Percentiles rank a stretch among this genome's conserved stretches.
phyloP scores from a whole-genome alignment of 2,329 filamentous ascomycete genomes.

The Chaetothyriales sp. region DNA sequence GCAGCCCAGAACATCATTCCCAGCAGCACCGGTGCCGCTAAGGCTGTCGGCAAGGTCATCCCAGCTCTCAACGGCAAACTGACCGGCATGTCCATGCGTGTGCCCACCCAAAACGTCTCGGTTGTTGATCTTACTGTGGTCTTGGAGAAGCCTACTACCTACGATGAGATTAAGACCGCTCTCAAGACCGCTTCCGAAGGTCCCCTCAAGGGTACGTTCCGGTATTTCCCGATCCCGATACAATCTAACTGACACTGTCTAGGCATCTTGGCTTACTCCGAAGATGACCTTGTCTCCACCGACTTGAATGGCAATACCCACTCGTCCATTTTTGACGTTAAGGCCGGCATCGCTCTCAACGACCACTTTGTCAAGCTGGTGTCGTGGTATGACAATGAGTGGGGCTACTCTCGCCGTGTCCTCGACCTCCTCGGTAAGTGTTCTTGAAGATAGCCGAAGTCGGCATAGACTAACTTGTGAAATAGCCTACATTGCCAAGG shows the following conservation, averaged over 20 bases:
- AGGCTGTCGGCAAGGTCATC: slow-evolving; percentile 99
- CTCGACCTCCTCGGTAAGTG: slow-evolving; percentile 52
- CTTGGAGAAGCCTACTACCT: slow-evolving; percentile 65
- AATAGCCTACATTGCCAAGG: slow-evolving; percentile 62
- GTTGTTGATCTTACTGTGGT: slow-evolving; percentile 95
- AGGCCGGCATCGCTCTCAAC: slow-evolving; percentile 98
- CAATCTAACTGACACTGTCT: slow-evolving; percentile 16
- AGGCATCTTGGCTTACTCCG: slow-evolving; percentile 87
- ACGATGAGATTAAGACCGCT: slow-evolving; percentile 79
- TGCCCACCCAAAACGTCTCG: slow-evolving; percentile 96
- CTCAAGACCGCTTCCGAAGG: slow-evolving; percentile 79
- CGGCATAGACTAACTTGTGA: slow-evolving; percentile 18
- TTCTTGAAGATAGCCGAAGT: slow-evolving; percentile 5
- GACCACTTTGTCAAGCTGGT: slow-evolving; percentile 98
- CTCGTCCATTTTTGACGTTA: slow-evolving; percentile 98
- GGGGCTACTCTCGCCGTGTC: slow-evolving; percentile 96
- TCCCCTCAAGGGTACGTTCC: slow-evolving; percentile 62
- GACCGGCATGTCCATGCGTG: slow-evolving; percentile 99
- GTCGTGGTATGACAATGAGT: slow-evolving; percentile 99
- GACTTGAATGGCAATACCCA: slow-evolving; percentile 84
- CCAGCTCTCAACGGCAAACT: slow-evolving; percentile 97
- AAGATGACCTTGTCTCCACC: slow-evolving; percentile 89
- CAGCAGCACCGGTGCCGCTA: slow-evolving; percentile 96
- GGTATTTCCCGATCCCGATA: background rate
- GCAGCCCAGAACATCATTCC: slow-evolving; percentile 99